Conservation (phyloP, 148 eudicot species). For the Chenopodium berlandieri region DNA sequence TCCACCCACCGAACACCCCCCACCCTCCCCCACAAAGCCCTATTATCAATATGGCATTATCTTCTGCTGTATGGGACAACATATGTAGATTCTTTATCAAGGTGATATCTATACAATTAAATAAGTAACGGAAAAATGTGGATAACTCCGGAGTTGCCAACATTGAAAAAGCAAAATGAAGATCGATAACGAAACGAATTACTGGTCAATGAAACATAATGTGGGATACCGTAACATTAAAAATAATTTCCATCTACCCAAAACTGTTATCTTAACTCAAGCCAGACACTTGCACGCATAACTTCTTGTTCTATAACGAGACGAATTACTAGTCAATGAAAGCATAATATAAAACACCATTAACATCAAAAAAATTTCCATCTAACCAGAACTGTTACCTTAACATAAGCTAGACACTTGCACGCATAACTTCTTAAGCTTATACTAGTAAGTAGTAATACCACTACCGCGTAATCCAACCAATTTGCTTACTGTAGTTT, state of each 20-base stretch:
- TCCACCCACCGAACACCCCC: no score
- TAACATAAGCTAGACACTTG: not conserved
- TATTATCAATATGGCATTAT: not conserved
- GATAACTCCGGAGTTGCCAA: not conserved
- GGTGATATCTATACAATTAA: not conserved
- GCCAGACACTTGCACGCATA: not conserved
- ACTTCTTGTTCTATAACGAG: not conserved
- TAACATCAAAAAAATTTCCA: not conserved
- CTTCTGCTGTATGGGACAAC: not conserved
- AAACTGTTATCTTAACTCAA: not conserved
- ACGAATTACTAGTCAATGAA: no score
- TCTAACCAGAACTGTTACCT: not conserved
- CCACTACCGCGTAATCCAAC: not conserved
- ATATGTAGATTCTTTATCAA: not conserved
- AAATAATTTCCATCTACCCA: not conserved
- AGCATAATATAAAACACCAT: not conserved
- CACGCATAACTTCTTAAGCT: not conserved
- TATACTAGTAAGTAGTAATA: not conserved
- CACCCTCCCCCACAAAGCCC: not conserved
- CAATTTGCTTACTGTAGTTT: not conserved
- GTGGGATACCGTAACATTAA: not conserved
- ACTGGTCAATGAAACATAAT: no score
- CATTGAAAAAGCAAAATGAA: not conserved
- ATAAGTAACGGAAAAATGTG: not conserved
- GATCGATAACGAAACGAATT: not conserved